These are phyloP conservation scores for Pleurostoma richardsiae DNA, from an alignment of 2,329 filamentous ascomycete genomes.

Conservation along the genomic window DNA sequence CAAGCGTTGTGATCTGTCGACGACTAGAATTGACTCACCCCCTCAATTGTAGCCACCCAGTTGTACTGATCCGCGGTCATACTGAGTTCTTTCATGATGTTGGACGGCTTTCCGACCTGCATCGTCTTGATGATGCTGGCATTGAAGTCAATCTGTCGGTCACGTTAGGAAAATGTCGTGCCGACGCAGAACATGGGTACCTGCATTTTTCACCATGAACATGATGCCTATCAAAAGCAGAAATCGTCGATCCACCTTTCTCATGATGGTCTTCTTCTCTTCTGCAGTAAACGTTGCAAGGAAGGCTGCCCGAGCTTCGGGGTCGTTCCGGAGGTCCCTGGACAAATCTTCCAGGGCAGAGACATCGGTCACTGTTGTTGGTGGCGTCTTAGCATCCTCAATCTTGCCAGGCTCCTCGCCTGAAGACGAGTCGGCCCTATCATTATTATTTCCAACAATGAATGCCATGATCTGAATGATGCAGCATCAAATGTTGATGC, in stretches of 20 bases:
- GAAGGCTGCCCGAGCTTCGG: conserved; percentile 14
- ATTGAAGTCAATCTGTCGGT: conserved; percentile 29
- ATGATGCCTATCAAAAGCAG: conserved; percentile 30
- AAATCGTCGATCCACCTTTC: conserved; percentile 32
- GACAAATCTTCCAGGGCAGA: no score
- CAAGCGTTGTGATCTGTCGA: background rate
- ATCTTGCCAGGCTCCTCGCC: no score
- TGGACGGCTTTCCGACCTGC: conserved; percentile 29
- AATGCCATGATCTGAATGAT: no score
- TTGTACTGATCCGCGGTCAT: conserved; percentile 35
- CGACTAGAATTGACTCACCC: background rate
- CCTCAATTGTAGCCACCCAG: conserved; percentile 30
- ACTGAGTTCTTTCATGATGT: conserved; percentile 28
- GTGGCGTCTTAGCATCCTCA: no score
- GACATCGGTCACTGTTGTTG: no score
- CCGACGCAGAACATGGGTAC: background rate
- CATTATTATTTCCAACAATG: no score
- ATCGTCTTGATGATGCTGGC: conserved; percentile 34
- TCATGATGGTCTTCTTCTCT: conserved; percentile 30
- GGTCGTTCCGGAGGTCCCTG: background rate
- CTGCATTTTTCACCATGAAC: conserved; percentile 30
- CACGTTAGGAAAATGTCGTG: background rate
- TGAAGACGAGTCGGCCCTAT: no score
- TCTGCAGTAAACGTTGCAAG: conserved; percentile 29
- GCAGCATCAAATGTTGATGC: no score